Evolutionary conservation across 352 stramenopile genomes (phyloP).

Genomic region (Thalassiosira mediterranea): DNA sequence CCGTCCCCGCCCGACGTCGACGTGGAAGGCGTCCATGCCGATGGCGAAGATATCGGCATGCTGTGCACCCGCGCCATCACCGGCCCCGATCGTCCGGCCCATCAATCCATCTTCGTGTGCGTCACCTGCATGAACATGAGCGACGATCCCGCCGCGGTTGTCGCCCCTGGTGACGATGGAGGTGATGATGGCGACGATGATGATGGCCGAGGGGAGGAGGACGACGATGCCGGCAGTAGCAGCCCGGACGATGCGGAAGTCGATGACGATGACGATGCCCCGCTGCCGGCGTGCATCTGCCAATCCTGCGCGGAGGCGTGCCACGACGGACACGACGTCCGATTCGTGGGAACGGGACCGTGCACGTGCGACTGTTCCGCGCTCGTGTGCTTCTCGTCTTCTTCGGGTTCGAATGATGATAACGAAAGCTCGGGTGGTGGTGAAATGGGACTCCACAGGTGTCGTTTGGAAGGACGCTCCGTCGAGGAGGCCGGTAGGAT

Average conservation of each 20-base stretch:
- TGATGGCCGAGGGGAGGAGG: too few relatives aligned
- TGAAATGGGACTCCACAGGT: conserved; percentile 1
- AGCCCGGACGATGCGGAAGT: neutral
- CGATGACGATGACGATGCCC: conserved; percentile 1
- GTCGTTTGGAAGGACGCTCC: conserved; percentile 15
- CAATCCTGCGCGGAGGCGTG: conserved; percentile 50
- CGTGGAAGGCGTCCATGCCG: neutral
- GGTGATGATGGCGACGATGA: conserved; percentile 8
- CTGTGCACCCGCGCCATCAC: conserved; percentile 68
- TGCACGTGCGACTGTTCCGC: conserved; percentile 49
- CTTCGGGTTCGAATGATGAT: neutral
- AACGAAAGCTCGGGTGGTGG: neutral
- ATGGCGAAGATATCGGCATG: neutral
- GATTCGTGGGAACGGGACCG: conserved; percentile 38
- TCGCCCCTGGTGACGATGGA: conserved; percentile 2
- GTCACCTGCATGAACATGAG: conserved; percentile 34
- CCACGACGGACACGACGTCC: conserved; percentile 37
- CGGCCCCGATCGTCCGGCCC: conserved; percentile 30
- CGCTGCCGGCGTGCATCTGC: conserved; percentile 42
- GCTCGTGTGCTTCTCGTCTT: neutral
- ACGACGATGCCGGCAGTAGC: conserved; percentile 9
- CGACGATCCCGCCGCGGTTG: too few relatives aligned
- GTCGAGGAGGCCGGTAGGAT: conserved; percentile 18
- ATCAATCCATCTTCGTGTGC: conserved; percentile 74
- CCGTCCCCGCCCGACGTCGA: too few relatives aligned